Evolutionary conservation across 139 green algal genomes (phyloP).

Genomic region (Mychonastes homosphaera): DNA sequence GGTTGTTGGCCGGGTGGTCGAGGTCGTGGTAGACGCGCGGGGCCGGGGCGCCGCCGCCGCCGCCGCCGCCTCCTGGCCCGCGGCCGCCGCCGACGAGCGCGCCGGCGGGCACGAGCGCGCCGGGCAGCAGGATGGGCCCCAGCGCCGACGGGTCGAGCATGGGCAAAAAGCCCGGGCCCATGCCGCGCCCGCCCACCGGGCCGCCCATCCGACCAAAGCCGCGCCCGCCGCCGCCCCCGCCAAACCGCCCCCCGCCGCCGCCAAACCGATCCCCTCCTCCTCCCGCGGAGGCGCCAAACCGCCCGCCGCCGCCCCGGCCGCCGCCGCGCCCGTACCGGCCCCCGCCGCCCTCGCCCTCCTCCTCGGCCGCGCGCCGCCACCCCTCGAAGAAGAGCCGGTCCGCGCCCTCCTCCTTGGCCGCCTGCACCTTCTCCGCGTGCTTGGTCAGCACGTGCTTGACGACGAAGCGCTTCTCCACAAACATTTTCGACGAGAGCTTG

Average conservation of each 20-base stretch:
- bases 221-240: constrained; percentile 18
- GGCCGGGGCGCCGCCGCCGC: constrained; percentile 14
- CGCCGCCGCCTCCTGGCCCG: too few relatives aligned
- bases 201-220: constrained; percentile 13
- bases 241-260: neutral
- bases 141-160: constrained; percentile 13
- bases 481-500: constrained; percentile 72
- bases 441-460: constrained; percentile 84
- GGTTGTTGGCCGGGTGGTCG: constrained; percentile 72
- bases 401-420: constrained; percentile 4
- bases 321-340: neutral
- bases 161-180: constrained; percentile 12
- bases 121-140: constrained; percentile 28
- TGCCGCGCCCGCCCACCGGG: constrained; percentile 7
- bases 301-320: neutral
- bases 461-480: constrained; percentile 76
- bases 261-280: constrained; percentile 7
- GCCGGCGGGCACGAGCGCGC: constrained; percentile 16
- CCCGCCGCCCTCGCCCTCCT: constrained; percentile 8
- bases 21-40: constrained; percentile 67
- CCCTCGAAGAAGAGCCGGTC: constrained; percentile 7
- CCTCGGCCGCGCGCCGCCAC: constrained; percentile 8
- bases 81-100: neutral
- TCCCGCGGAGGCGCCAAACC: constrained; percentile 1
- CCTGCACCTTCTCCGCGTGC: constrained; percentile 57